phyloP scores from a whole-genome alignment of 2,329 filamentous ascomycete genomes.

The Aspergillus vadensis region DNA sequence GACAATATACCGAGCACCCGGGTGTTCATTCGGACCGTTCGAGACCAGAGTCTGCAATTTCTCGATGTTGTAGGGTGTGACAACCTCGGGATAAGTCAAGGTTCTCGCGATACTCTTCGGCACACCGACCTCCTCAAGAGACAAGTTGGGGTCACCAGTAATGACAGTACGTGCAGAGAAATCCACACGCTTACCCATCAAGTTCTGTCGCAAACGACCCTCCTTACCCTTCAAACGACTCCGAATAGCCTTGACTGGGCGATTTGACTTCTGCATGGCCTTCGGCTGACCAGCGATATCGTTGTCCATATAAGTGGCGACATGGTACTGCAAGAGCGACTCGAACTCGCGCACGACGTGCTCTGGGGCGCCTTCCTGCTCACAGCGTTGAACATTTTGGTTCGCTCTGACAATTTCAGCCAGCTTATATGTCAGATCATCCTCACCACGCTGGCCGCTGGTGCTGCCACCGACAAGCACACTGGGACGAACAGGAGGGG shows the following conservation, averaged over 20 bases:
- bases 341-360: constrained; percentile 93
- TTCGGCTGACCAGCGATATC: constrained; percentile 95
- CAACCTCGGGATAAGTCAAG: constrained; percentile 93
- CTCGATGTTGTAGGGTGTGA: constrained; percentile 96
- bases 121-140: constrained; percentile 95
- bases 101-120: constrained; percentile 90
- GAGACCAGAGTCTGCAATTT: constrained; percentile 86
- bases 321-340: constrained; percentile 90
- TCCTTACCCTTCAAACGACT: constrained; percentile 99
- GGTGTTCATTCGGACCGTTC: constrained; percentile 92
- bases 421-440: constrained; percentile 98
- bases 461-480: constrained; percentile 96
- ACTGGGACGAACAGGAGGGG: constrained; percentile 92
- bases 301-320: constrained; percentile 99
- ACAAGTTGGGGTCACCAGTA: constrained; percentile 95
- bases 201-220: constrained; percentile 92
- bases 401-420: constrained; percentile 98
- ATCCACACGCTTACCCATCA: constrained; percentile 99
- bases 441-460: constrained; percentile 89
- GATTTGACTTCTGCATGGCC: constrained; percentile 93
- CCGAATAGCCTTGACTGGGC: constrained; percentile 94
- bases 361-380: constrained; percentile 85
- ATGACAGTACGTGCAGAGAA: constrained; percentile 99
- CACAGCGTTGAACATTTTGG: constrained; percentile 86
- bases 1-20: constrained; percentile 95